Evolutionary conservation across 108 stramenopile genomes (phyloP).

Genomic region (Aurantiochytrium sp.): DNA sequence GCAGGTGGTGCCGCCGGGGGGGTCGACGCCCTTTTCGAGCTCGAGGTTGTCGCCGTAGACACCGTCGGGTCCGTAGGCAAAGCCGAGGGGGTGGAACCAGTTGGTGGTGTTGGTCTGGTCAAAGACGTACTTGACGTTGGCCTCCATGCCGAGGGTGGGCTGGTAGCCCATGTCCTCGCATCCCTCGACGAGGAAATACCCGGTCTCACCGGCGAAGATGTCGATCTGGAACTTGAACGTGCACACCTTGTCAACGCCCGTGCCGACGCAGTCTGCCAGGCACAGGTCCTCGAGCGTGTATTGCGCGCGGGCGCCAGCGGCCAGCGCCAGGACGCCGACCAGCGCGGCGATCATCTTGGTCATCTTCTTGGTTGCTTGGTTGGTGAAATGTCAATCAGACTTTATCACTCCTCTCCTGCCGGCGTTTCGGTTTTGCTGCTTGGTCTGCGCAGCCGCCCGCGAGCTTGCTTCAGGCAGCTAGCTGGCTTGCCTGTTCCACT

Average conservation of each 20-base stretch:
- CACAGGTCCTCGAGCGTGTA: neutral
- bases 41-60: constrained; percentile 70
- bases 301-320: constrained; percentile 1
- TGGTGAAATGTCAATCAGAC: too few relatives aligned
- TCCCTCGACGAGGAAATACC: constrained; percentile 69
- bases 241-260: constrained; percentile 31
- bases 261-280: neutral
- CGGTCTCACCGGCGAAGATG: constrained; percentile 42
- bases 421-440: too few relatives aligned
- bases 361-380: too few relatives aligned
- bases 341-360: too few relatives aligned
- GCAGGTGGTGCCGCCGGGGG: constrained; percentile 36
- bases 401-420: too few relatives aligned
- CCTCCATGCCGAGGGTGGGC: constrained; percentile 65
- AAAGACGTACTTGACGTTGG: constrained; percentile 67
- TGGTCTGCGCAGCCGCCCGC: too few relatives aligned
- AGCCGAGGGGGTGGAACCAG: constrained; percentile 76
- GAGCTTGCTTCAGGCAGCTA: too few relatives aligned
- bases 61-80: constrained; percentile 76
- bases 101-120: constrained; percentile 50
- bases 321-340: too few relatives aligned
- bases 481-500: too few relatives aligned
- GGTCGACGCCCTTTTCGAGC: constrained; percentile 61
- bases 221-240: constrained; percentile 41
- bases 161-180: constrained; percentile 58